Base-by-base conservation (phyloP, 2,329 filamentous ascomycete species). In the Cladobotryum protrusum region DNA sequence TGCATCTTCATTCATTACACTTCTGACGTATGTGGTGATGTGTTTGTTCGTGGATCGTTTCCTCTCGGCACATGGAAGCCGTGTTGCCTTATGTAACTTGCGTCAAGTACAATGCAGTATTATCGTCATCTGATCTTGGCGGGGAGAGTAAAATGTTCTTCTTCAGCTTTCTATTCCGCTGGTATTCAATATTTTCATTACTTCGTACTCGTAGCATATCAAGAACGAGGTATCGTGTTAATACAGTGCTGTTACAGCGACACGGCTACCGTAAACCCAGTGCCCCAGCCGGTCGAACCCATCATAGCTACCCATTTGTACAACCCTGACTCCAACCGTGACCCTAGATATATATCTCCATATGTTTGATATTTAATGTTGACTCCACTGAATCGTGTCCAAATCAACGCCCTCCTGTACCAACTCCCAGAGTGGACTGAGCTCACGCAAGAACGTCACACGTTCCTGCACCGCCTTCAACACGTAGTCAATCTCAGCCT, bases 321-420 rank as follows among this genome's bases (percentile, higher is more conserved):
- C 24, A 29, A 29, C 24, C 24, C 24, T 29, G 24, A 29, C 24
- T 29, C 24, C 24, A 29, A 29, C 24, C 24, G 4, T 29, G 24
- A 29, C 24, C 24, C 24, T 29, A 29, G 24, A 29, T 29, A 29
- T 29, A 29, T 29, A 29, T 29, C 24, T 2, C 24, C 24, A 29
- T 29, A 2, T 29, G 24, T 29, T 29, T 13, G 15, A 43, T 14
- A 19, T 33, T 79, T 75, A 97, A 70, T 99, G 93, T 74, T 96
- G 91, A 66, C 87, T 95, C 93, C 93, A 99, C 72, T 99, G 86
- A 62, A 99, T 99, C 40, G 89, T 96, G 71, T 95, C 88, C 59
- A 99, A 73, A 65, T 96, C 93, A 56, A 99, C 82, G 14, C 93
- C 93, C 68, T 99, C 93, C 72, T 99, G 93, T 12, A 99, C 93